A percentile compares a stretch with the other conserved stretches of the same genome.
Conservation (phyloP, 2,329 filamentous ascomycete species). For the Colletotrichum euphorbiae region DNA sequence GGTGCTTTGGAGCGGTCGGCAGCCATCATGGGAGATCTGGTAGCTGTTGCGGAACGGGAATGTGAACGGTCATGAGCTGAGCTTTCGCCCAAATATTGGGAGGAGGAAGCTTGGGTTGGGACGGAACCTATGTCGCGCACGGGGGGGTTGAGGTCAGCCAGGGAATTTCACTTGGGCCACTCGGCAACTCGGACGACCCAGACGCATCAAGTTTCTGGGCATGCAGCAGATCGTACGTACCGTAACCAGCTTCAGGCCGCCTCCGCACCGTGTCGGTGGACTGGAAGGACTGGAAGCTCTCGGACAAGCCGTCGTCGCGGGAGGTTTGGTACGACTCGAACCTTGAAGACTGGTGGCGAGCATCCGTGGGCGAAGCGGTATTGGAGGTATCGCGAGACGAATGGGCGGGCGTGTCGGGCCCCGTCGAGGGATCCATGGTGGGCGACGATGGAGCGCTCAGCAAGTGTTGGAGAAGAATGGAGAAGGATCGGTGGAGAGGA, state of each 20-base stretch:
- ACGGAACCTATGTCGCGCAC: slow-evolving; percentile 37
- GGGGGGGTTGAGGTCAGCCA: slow-evolving; percentile 29
- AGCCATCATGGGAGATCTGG: slow-evolving; percentile 59
- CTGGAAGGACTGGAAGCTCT: slow-evolving; percentile 69
- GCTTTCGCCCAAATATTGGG: slow-evolving; percentile 51
- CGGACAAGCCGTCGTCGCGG: slow-evolving; percentile 60
- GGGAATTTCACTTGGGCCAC: slow-evolving; percentile 27
- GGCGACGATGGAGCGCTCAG: slow-evolving; percentile 29
- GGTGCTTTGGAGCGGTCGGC: slow-evolving; percentile 62
- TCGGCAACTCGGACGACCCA: slow-evolving; percentile 37
- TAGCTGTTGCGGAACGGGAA: slow-evolving; percentile 48
- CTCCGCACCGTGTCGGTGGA: slow-evolving; percentile 71
- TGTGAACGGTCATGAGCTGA: slow-evolving; percentile 53
- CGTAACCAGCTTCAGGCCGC: slow-evolving; percentile 67
- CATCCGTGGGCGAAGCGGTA: slow-evolving; percentile 63
- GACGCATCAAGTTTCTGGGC: slow-evolving; percentile 34
- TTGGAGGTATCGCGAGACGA: slow-evolving; percentile 52
- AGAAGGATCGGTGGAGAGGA: slow-evolving; percentile 29
- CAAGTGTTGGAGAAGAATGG: slow-evolving; percentile 21
- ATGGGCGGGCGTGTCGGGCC: slow-evolving; percentile 51
- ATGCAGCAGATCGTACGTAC: slow-evolving; percentile 54
- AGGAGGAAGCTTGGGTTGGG: slow-evolving; percentile 33
- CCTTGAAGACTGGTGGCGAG: slow-evolving; percentile 54
- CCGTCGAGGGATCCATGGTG: slow-evolving; percentile 58
- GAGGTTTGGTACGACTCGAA: slow-evolving; percentile 49